Percentiles rank a stretch among this genome's conserved stretches.
Conservation (phyloP, 352 stramenopile species). For the Phytophthora vignae region DNA sequence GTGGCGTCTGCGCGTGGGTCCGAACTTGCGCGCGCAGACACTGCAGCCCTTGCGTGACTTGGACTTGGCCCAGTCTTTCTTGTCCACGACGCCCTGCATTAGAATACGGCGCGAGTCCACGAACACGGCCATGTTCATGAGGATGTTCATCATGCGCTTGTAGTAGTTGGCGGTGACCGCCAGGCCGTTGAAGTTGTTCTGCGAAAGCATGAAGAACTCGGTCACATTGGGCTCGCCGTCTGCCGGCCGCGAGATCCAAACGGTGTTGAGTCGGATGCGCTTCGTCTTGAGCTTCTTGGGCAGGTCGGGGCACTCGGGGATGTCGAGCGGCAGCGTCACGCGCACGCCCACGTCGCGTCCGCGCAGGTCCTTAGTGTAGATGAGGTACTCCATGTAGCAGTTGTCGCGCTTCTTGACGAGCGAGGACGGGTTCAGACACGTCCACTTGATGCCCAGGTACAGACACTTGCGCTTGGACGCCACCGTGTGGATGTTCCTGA, state of each 20-base stretch:
- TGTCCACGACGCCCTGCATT: constrained; percentile 54
- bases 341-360: constrained; percentile 74
- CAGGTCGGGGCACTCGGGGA: constrained; percentile 67
- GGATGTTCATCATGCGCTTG: constrained; percentile 67
- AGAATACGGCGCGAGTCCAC: constrained; percentile 72
- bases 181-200: constrained; percentile 65
- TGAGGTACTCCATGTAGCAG: constrained; percentile 82
- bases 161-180: constrained; percentile 47
- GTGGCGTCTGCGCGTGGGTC: constrained; percentile 68
- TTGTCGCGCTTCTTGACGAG: constrained; percentile 79
- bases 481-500: constrained; percentile 75
- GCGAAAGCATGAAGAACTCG: constrained; percentile 68
- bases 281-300: constrained; percentile 63
- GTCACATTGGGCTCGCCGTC: constrained; percentile 46
- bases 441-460: constrained; percentile 90
- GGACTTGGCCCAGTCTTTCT: constrained; percentile 60
- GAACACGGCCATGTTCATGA: constrained; percentile 67
- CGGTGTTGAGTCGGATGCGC: constrained; percentile 58
- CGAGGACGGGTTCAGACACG: constrained; percentile 61
- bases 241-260: constrained; percentile 57
- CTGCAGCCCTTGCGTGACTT: constrained; percentile 58
- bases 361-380: constrained; percentile 65
- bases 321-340: constrained; percentile 68
- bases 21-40: constrained; percentile 72
- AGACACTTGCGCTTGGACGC: constrained; percentile 45